Conservation (phyloP, 108 stramenopile species). For the Chaetoceros tenuissimus region DNA sequence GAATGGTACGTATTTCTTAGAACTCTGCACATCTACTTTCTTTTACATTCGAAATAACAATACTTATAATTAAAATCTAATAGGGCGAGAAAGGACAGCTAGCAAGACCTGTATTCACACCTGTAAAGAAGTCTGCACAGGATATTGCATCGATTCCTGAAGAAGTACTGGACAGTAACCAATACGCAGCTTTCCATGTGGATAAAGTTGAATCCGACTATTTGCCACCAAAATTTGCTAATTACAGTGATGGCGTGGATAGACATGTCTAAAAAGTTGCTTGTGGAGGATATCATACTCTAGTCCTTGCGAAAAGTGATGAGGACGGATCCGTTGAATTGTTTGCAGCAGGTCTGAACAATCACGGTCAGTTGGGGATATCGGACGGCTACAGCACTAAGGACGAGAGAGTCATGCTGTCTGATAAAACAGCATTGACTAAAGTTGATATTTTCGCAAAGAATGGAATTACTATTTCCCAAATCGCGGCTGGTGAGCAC, state of each 20-base stretch:
- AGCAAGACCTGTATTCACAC: background rate
- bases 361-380: constrained; percentile 88
- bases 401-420: constrained; percentile 17
- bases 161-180: background rate
- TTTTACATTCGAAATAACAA: too few species aligned
- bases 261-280: constrained; percentile 2
- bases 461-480: constrained; percentile 40
- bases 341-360: constrained; percentile 76
- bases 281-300: constrained; percentile 7
- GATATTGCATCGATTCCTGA: constrained; percentile 16
- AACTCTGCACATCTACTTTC: too few species aligned
- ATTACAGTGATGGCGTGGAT: constrained; percentile 9
- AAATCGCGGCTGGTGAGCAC: constrained; percentile 65
- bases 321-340: constrained; percentile 23
- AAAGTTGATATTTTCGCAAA: constrained; percentile 36
- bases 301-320: constrained; percentile 58
- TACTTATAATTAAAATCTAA: background rate
- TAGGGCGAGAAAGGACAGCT: background rate
- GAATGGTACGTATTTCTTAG: too few species aligned
- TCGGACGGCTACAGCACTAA: constrained; percentile 46
- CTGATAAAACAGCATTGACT: constrained; percentile 22
- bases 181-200: background rate
- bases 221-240: constrained; percentile 41
- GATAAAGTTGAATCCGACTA: constrained; percentile 28
- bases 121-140: background rate